Evolutionary conservation across 2,329 filamentous ascomycete species (phyloP).

Genomic region (Phoma sp.): DNA sequence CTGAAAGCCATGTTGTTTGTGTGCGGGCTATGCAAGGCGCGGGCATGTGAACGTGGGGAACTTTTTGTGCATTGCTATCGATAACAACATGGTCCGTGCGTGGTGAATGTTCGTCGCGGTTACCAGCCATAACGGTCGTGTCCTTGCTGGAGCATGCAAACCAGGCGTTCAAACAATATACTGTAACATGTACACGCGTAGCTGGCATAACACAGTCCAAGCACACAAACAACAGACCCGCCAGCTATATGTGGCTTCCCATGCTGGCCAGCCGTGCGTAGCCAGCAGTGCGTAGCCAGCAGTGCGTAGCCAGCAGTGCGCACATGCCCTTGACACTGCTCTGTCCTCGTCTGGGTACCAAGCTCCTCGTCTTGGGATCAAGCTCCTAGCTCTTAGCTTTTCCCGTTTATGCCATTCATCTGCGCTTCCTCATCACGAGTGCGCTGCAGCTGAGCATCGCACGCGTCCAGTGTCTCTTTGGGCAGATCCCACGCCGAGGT

Average conservation of each 20-base stretch:
- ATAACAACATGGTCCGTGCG: constrained; percentile 5
- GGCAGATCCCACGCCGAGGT: constrained; percentile 41
- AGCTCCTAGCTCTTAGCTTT: constrained; percentile 4
- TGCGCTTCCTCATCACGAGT: constrained; percentile 28
- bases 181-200: neutral
- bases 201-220: neutral
- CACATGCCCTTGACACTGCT: neutral
- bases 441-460: constrained; percentile 34
- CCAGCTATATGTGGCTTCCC: too few relatives aligned
- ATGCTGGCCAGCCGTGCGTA: neutral
- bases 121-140: too few relatives aligned
- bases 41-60: constrained; percentile 17
- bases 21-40: neutral
- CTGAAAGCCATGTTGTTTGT: constrained; percentile 52
- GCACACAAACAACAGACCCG: too few relatives aligned
- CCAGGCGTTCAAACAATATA: too few relatives aligned
- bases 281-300: too few relatives aligned
- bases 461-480: constrained; percentile 36
- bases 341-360: neutral
- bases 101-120: constrained; percentile 5
- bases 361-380: neutral
- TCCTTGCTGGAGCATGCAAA: too few relatives aligned
- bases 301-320: too few relatives aligned
- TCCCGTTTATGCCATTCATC: constrained; percentile 19
- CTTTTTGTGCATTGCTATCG: constrained; percentile 18